A percentile compares a stretch with the other conserved stretches of the same genome.
Evolutionary conservation across 2,329 filamentous ascomycete genomes (phyloP).

Genomic region (Coniochaeta pulveracea): DNA sequence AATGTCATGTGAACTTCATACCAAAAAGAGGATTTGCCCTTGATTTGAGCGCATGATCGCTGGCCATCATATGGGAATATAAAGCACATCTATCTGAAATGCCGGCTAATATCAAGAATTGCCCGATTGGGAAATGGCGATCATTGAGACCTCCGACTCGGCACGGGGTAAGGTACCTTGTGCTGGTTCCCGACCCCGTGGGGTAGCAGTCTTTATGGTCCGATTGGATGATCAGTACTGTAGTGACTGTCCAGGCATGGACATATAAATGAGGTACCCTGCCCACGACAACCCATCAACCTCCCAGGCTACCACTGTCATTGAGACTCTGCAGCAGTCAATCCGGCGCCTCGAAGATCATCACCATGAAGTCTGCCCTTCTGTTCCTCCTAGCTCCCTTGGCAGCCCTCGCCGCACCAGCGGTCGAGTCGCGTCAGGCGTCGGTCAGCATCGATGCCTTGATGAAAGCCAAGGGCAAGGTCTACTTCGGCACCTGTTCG

Average conservation of each 20-base stretch:
- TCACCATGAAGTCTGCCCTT: slow-evolving; percentile 19
- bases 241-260: background rate
- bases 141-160: slow-evolving; percentile 2
- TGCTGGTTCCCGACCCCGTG: background rate
- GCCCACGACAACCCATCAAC: background rate
- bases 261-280: background rate
- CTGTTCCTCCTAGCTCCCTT: slow-evolving; percentile 24
- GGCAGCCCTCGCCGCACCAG: slow-evolving; percentile 18
- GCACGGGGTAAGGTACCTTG: background rate
- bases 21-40: too few relatives aligned
- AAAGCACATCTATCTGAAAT: background rate
- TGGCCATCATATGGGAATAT: too few relatives aligned
- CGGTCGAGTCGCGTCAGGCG: slow-evolving; percentile 24
- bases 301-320: background rate
- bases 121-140: background rate
- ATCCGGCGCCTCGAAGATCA: background rate
- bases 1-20: too few relatives aligned
- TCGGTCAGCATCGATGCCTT: slow-evolving; percentile 38
- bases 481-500: slow-evolving; percentile 49
- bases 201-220: background rate
- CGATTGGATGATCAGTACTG: background rate
- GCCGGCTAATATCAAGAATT: slow-evolving; percentile 1
- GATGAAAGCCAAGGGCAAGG: slow-evolving; percentile 52
- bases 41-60: too few relatives aligned
- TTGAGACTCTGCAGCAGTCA: background rate